Base-by-base conservation (phyloP, 2,329 filamentous ascomycete species). In the Phialophora expanda region DNA sequence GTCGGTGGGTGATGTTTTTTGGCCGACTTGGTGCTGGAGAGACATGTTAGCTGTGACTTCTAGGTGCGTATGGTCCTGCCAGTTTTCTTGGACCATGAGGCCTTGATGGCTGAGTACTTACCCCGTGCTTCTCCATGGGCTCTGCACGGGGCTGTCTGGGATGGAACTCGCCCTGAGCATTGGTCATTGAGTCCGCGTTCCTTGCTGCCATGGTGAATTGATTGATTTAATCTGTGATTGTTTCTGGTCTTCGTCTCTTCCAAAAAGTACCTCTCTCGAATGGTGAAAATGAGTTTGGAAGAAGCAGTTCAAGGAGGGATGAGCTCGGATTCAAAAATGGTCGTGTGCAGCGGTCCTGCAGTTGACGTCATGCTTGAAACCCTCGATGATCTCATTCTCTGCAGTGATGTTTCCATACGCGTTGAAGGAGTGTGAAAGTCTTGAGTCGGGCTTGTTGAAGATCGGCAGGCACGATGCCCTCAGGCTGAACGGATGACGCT, bases 21-120 rank as follows among this genome's bases (percentile, higher is more conserved):
- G 80, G 60, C 89, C 89, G 3, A 85, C 83, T 74, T 87, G 82
- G 76, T 92, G 89, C 88, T 90, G 70, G 6, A 38, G n/a, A 34
- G 60, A 64, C 38, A 7, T n/a, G 17, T 44, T 20, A 44, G 38
- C 2, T 4, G 38, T 7, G 38, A 8, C 3, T 44, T 38, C 34
- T 6, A n/a, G 34, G 14, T n/a, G 38, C 5, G 7, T 44, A 44
- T 17, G 5, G 38, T n/a, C 17, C 38, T 44, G 17, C 12, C 5
- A 44, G 5, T n/a, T 70, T 70, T 28, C 30, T n/a, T 26, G 8
- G 30, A 34, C 22, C 26, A n/a, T 30, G 20, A n/a, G 34, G 48
- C 44, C 22, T 51, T 53, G n/a, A 48, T 46, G 20, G 20, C 34
- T 38, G 51, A 11, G 62, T 41, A 24, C 83, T 77, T 82, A 87